Evolutionary conservation across 768 basidiomycete genomes (phyloP), one percentile per base, ranked within the genome.

Genomic region (Amanita phalloides): DNA sequence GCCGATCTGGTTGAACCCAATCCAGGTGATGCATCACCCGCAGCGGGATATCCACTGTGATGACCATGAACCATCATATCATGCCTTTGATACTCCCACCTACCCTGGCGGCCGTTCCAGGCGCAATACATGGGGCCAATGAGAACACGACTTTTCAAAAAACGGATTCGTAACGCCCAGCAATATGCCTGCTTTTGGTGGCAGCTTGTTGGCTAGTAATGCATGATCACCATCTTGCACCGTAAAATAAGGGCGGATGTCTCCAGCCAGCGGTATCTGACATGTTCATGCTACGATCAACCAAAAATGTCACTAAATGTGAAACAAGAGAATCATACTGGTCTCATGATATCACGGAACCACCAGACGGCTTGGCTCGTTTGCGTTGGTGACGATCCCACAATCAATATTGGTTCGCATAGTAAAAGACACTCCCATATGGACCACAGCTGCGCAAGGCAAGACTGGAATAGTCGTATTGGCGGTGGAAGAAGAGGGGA

Each of bases 401-500:
- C 93, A 26, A 98, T 73, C 17, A 98, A 68, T 6, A 99, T 75
- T 0, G 95, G 91, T 62, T 99, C 94, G 55, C 86, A 90, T 8
- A 97, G 73, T 0, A 97, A 74, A 0, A 97, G 70, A 50, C 93
- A 93, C 66, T 99, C 95, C 95, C 95, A 99, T 49, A 86, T 75
- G 4, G 88, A 86, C 87, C 86, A 89, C 23, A 88, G 63, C 57
- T 86, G 77, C 2, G 82, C 63, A 25, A 86, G 57, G 13, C 77
- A 76, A 0, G 82, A 78, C 58, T 85, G 83, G 54, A 87, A 82
- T 6, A 81, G 70, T 8, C 71, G 63, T 48, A 84, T 58, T 11
- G 81, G 81, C 11, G 79, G 77, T 21, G 79, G 82, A 35, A 71
- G 57, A 21, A 81, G 71, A 0, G 84, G 76, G 7, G 80, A 69